A percentile compares a stretch with the other conserved stretches of the same genome.
Conservation (phyloP, 768 basidiomycete genomes). For the Amanita brunnescens region DNA sequence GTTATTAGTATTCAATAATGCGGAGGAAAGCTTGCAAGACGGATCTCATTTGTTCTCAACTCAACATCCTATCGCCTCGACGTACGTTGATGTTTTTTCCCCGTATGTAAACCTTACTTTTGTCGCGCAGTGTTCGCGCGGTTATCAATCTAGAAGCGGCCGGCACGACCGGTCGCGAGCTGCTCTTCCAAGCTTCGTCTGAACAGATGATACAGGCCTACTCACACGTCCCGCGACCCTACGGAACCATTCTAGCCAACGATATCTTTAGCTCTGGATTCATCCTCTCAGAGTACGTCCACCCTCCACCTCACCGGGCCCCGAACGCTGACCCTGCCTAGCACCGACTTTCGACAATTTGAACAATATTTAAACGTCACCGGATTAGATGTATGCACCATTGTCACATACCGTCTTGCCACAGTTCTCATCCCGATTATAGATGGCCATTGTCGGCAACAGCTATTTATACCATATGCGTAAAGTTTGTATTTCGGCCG, state of each 20-base stretch:
- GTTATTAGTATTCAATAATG: slow-evolving; percentile 80
- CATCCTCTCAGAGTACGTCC: slow-evolving; percentile 74
- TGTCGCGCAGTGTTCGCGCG: slow-evolving; percentile 58
- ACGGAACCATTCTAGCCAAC: slow-evolving; percentile 82
- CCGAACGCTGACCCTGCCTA: slow-evolving; percentile 18
- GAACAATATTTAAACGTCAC: slow-evolving; percentile 84
- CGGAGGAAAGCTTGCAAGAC: slow-evolving; percentile 92
- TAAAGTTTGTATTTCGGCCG: slow-evolving; percentile 37
- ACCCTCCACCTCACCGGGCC: background rate
- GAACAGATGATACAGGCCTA: slow-evolving; percentile 93
- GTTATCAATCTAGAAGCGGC: slow-evolving; percentile 93
- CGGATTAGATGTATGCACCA: slow-evolving; percentile 68
- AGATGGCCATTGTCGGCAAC: slow-evolving; percentile 90
- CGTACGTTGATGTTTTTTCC: slow-evolving; percentile 35
- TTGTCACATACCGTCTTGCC: no score
- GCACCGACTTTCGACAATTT: slow-evolving; percentile 95
- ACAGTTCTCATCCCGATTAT: no score
- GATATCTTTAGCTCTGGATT: slow-evolving; percentile 92
- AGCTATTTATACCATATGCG: slow-evolving; percentile 93
- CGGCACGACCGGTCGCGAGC: slow-evolving; percentile 77
- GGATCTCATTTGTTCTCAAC: slow-evolving; percentile 91
- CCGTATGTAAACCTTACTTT: background rate
- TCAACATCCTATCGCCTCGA: slow-evolving; percentile 66
- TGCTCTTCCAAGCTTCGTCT: slow-evolving; percentile 94
- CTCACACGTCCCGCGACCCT: slow-evolving; percentile 77